A percentile compares a stretch with the other conserved stretches of the same genome.
Evolutionary conservation across 202 grass and related monocot genomes (phyloP).

Genomic region (Eragrostis tef): DNA sequence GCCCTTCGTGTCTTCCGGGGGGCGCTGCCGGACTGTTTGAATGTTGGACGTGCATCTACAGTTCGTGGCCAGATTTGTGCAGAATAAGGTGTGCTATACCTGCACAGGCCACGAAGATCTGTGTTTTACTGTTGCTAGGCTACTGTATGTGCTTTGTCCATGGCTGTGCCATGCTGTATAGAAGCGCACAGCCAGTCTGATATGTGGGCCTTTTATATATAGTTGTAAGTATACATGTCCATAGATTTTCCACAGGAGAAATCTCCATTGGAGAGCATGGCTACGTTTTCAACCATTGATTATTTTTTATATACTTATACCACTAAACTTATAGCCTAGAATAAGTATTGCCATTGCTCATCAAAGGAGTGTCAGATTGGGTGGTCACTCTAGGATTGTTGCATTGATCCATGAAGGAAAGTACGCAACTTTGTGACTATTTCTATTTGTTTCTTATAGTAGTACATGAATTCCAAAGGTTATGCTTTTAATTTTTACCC

Average conservation of each 20-base stretch:
- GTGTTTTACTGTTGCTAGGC: neutral
- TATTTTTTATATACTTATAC: neutral
- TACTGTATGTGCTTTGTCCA: constrained; percentile 29
- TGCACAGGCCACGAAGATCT: neutral
- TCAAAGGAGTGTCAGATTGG: neutral
- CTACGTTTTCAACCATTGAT: neutral
- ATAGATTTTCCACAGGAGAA: neutral
- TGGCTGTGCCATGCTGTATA: neutral
- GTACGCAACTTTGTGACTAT: neutral
- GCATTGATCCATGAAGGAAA: neutral
- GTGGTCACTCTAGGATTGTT: neutral
- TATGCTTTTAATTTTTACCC: neutral
- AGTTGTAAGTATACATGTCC: neutral
- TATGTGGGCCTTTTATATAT: constrained; percentile 21
- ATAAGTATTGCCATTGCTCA: neutral
- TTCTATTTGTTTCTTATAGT: too few species aligned
- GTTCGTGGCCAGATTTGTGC: constrained; percentile 33
- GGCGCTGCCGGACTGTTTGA: constrained; percentile 23
- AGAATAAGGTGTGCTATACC: constrained; percentile 15
- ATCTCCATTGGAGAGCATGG: neutral
- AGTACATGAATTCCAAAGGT: too few species aligned
- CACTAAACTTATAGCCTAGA: neutral
- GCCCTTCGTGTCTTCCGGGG: constrained; percentile 40
- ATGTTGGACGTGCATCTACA: constrained; percentile 42
- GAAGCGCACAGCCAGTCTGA: neutral